These are phyloP conservation scores for Nemania sp. DNA, from an alignment of 2,329 filamentous ascomycete genomes.

Conservation along the genomic window DNA sequence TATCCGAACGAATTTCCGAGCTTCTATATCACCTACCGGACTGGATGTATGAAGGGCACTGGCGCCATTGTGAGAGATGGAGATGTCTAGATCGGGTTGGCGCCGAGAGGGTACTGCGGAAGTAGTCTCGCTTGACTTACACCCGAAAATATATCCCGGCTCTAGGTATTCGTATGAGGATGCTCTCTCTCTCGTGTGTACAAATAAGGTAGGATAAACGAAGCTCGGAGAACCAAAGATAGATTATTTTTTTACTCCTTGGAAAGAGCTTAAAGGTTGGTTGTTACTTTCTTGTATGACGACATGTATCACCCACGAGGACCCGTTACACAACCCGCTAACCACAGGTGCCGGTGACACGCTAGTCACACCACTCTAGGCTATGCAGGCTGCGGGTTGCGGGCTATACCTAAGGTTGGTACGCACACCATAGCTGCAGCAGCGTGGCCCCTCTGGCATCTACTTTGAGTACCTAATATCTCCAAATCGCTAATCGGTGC, in stretches of 20 bases:
- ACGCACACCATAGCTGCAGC: slow-evolving; percentile 5
- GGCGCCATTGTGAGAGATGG: slow-evolving; percentile 46
- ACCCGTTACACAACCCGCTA: slow-evolving; percentile 12
- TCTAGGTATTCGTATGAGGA: not conserved
- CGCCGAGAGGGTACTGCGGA: not conserved
- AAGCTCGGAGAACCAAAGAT: not conserved
- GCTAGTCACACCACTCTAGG: slow-evolving; percentile 1
- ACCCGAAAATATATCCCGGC: not conserved
- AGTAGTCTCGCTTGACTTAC: not conserved
- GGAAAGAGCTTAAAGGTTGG: slow-evolving; percentile 2
- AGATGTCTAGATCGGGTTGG: not conserved
- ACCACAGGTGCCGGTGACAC: not conserved
- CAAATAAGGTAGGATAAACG: not conserved
- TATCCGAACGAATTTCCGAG: not conserved
- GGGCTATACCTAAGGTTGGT: not conserved
- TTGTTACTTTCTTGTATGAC: too few relatives aligned
- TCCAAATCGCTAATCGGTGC: slow-evolving; percentile 18
- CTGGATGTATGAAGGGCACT: slow-evolving; percentile 46
- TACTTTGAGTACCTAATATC: not conserved
- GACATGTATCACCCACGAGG: slow-evolving; percentile 23
- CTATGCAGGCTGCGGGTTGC: slow-evolving; percentile 14
- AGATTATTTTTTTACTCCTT: not conserved
- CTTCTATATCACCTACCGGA: slow-evolving; percentile 46
- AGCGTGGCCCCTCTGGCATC: slow-evolving; percentile 7
- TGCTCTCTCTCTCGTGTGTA: not conserved